Percentiles rank a stretch among this genome's conserved stretches.
Evolutionary conservation across 148 eudicot genomes (phyloP).

Genomic region (Pouteria glomerata): DNA sequence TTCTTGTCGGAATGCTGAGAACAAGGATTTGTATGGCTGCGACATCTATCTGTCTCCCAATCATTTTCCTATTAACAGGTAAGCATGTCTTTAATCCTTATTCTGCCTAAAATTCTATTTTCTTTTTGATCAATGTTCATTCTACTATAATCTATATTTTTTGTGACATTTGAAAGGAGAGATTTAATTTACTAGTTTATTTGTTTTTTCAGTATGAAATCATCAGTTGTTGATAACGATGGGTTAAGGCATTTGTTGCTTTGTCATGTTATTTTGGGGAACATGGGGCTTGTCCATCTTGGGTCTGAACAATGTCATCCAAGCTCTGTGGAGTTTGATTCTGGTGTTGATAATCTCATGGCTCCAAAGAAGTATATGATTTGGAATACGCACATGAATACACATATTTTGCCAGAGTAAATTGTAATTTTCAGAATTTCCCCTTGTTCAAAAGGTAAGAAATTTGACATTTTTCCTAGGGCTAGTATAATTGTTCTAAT

Average conservation of each 20-base stretch:
- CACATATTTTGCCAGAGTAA: slow-evolving; percentile 68
- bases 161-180: too few species aligned
- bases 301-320: slow-evolving; percentile 45
- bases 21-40: too few species aligned
- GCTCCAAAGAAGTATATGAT: slow-evolving; percentile 48
- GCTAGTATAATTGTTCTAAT: neutral
- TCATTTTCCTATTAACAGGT: too few species aligned
- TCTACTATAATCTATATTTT: too few species aligned
- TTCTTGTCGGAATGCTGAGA: too few species aligned
- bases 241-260: slow-evolving; percentile 58
- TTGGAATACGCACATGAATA: slow-evolving; percentile 59
- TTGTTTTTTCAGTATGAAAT: slow-evolving; percentile 39
- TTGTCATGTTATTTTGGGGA: slow-evolving; percentile 63
- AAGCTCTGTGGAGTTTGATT: slow-evolving; percentile 46
- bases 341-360: slow-evolving; percentile 38
- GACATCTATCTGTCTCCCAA: too few species aligned
- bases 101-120: too few species aligned
- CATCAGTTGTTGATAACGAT: slow-evolving; percentile 40
- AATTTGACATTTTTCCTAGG: too few species aligned
- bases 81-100: too few species aligned
- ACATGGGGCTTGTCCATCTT: slow-evolving; percentile 24
- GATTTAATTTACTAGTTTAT: neutral
- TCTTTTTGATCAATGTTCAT: too few species aligned
- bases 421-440: slow-evolving; percentile 35
- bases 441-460: slow-evolving; percentile 20